Percentiles rank a stretch among this genome's conserved stretches.
phyloP scores from a whole-genome alignment of 345 rosid species.

The Brassica nigra region DNA sequence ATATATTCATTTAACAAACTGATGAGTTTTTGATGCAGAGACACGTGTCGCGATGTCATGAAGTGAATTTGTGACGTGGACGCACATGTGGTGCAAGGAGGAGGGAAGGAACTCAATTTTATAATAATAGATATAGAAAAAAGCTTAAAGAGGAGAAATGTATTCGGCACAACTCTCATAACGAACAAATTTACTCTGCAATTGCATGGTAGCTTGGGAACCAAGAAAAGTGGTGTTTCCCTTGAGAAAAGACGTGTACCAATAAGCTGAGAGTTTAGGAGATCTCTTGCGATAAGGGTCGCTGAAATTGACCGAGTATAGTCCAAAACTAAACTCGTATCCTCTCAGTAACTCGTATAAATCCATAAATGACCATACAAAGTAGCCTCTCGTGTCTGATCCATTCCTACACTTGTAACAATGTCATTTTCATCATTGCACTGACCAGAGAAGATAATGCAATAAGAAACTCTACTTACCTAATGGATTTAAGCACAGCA shows the following conservation, averaged over 20 bases:
- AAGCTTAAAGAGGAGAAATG: not conserved
- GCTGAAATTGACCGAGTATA: constrained; percentile 45
- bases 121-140: not conserved
- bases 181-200: constrained; percentile 1
- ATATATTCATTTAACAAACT: too few species aligned
- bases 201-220: not conserved
- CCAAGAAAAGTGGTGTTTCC: constrained; percentile 25
- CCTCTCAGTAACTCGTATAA: constrained; percentile 45
- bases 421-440: not conserved
- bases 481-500: not conserved
- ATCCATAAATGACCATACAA: constrained; percentile 52
- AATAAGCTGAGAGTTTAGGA: constrained; percentile 48
- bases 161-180: not conserved
- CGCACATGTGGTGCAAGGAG: too few species aligned
- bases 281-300: constrained; percentile 44
- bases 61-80: too few species aligned
- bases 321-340: constrained; percentile 36
- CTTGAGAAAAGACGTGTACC: constrained; percentile 49
- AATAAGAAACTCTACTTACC: constrained; percentile 7
- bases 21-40: too few species aligned
- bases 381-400: constrained; percentile 50
- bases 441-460: not conserved
- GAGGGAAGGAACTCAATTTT: too few species aligned
- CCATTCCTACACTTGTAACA: constrained; percentile 40
- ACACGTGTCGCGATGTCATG: too few species aligned